These are phyloP conservation scores for Saccharomyces pastorianus DNA, from an alignment of 1,139 yeast species.

Conservation along the genomic window DNA sequence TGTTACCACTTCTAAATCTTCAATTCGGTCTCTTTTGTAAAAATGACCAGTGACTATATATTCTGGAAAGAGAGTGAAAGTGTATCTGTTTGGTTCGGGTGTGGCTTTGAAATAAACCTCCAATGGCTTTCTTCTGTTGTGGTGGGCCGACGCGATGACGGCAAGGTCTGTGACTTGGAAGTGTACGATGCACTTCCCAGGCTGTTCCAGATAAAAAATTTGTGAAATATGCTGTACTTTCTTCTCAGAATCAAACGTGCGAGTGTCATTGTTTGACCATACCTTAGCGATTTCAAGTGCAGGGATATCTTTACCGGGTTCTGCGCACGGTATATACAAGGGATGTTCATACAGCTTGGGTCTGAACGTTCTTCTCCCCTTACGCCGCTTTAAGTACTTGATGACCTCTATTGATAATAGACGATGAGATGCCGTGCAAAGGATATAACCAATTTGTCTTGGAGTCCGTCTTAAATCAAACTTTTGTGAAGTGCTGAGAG, in stretches of 20 bases:
- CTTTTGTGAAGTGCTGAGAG: not conserved
- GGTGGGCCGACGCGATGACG: not conserved
- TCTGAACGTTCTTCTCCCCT: conserved; percentile 1
- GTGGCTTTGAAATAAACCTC: not conserved
- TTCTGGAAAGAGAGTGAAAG: not conserved
- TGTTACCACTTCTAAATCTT: not conserved
- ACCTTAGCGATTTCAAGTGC: conserved; percentile 10
- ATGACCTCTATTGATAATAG: conserved; percentile 9
- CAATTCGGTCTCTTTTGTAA: not conserved
- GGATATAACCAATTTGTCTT: conserved; percentile 14
- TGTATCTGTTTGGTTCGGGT: not conserved
- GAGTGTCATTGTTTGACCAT: conserved; percentile 8
- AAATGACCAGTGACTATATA: not conserved
- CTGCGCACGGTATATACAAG: conserved; percentile 14
- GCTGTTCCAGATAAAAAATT: not conserved
- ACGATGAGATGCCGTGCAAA: conserved; percentile 14
- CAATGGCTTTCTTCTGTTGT: not conserved
- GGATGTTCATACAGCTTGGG: conserved; percentile 12
- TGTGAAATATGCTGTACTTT: not conserved
- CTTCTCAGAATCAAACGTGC: not conserved
- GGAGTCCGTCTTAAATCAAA: conserved; percentile 9
- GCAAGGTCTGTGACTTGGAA: not conserved
- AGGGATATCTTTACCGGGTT: conserved; percentile 8
- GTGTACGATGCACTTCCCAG: not conserved
- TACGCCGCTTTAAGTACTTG: conserved; percentile 6